Conservation (phyloP, 345 rosid genomes). For the Durio zibethinus region DNA sequence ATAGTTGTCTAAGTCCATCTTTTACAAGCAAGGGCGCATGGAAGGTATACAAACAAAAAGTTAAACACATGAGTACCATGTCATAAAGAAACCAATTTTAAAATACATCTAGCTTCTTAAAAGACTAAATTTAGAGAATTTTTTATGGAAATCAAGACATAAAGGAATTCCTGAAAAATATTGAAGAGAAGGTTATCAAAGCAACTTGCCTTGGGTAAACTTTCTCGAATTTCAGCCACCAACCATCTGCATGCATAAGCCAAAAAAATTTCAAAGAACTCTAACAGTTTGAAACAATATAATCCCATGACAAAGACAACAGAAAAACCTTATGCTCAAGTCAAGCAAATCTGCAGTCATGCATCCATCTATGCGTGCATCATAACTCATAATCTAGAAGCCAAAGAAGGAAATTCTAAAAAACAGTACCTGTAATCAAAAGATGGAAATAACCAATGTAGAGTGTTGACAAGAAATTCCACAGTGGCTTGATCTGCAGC, state of each 20-base stretch:
- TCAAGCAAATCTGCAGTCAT: neutral
- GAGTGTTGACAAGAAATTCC: constrained; percentile 67
- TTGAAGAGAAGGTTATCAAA: neutral
- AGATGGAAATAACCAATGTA: constrained; percentile 80
- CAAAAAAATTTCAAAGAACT: constrained; percentile 30
- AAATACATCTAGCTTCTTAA: neutral
- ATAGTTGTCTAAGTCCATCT: neutral
- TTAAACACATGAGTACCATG: neutral
- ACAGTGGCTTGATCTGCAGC: constrained; percentile 89
- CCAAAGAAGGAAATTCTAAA: constrained; percentile 1
- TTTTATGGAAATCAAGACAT: neutral
- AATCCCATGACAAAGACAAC: neutral
- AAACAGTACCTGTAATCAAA: constrained; percentile 79
- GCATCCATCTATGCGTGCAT: neutral
- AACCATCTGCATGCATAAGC: constrained; percentile 69
- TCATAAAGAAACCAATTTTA: neutral
- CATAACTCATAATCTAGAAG: neutral
- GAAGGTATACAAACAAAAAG: neutral
- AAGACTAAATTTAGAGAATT: neutral
- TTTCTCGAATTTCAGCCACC: constrained; percentile 82
- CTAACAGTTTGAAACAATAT: constrained; percentile 8
- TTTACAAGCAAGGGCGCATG: neutral
- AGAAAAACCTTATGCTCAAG: neutral
- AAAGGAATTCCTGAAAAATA: neutral
- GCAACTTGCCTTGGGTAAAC: constrained; percentile 80